A percentile compares a stretch with the other conserved stretches of the same genome.
Evolutionary conservation across 2,329 filamentous ascomycete species (phyloP).

Genomic region (Penicillium decumbens): DNA sequence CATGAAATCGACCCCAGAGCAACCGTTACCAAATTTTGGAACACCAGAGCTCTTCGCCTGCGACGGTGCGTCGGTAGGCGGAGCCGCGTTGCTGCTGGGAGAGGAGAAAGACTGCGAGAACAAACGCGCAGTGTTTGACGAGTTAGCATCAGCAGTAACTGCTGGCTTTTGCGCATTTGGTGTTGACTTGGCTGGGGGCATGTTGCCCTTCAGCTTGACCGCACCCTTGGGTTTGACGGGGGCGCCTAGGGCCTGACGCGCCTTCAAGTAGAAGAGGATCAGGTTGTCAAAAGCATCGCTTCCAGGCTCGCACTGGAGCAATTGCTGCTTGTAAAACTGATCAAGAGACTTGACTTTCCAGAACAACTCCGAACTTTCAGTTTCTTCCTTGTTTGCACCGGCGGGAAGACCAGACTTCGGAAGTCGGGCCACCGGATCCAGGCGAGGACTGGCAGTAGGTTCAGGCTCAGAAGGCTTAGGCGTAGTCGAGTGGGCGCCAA

Average conservation of each 20-base stretch:
- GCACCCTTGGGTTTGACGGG: constrained; percentile 25
- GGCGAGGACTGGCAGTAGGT: constrained; percentile 12
- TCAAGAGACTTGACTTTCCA: constrained; percentile 36
- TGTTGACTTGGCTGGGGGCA: neutral
- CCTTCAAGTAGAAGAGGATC: constrained; percentile 37
- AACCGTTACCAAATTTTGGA: constrained; percentile 31
- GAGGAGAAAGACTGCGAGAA: constrained; percentile 22
- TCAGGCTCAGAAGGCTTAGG: too few relatives aligned
- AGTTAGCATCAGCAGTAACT: neutral
- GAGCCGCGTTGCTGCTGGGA: neutral
- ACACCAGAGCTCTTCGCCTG: constrained; percentile 5
- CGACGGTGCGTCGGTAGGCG: neutral
- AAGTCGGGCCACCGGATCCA: constrained; percentile 3
- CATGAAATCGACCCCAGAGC: constrained; percentile 36
- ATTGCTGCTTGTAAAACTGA: constrained; percentile 31
- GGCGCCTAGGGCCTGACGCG: constrained; percentile 36
- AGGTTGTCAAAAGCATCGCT: constrained; percentile 34
- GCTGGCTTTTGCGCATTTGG: neutral
- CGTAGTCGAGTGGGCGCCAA: constrained; percentile 7
- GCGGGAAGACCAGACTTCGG: constrained; percentile 19
- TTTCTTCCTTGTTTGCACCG: constrained; percentile 15
- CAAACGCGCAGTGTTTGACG: constrained; percentile 15
- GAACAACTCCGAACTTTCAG: constrained; percentile 20
- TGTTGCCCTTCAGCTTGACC: neutral
- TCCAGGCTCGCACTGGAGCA: constrained; percentile 31